Evolutionary conservation across 1,284 basidiomycete species (phyloP).

Genomic region (Ustilago sp.): DNA sequence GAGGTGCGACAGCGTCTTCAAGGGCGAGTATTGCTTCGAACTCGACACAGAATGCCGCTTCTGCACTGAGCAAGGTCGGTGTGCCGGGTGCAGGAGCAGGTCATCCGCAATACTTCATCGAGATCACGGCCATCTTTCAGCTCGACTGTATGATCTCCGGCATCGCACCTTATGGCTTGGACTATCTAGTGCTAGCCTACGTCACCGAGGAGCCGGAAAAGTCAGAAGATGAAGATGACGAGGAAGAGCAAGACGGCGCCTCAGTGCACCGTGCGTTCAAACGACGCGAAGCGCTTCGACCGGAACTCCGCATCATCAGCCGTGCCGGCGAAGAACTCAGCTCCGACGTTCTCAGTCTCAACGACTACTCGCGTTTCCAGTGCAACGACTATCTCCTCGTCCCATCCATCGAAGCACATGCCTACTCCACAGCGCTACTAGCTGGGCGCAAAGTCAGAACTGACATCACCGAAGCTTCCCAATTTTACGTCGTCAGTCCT

Average conservation of each 20-base stretch:
- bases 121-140: constrained; percentile 91
- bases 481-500: constrained; percentile 86
- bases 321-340: constrained; percentile 88
- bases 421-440: constrained; percentile 45
- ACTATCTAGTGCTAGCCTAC: constrained; percentile 84
- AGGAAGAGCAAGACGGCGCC: constrained; percentile 13
- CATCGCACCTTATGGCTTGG: constrained; percentile 79
- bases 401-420: constrained; percentile 52
- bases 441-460: constrained; percentile 39
- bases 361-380: constrained; percentile 83
- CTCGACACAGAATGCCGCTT: constrained; percentile 30
- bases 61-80: constrained; percentile 35
- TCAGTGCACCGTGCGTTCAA: constrained; percentile 71
- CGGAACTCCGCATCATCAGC: constrained; percentile 92
- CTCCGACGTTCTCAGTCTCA: constrained; percentile 84
- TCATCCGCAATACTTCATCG: constrained; percentile 72
- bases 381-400: constrained; percentile 91
- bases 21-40: constrained; percentile 22
- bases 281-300: constrained; percentile 83
- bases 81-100: constrained; percentile 16
- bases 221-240: constrained; percentile 25
- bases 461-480: constrained; percentile 30
- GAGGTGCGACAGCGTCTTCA: constrained; percentile 22
- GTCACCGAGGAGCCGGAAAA: constrained; percentile 69
- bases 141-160: constrained; percentile 96